A percentile compares a stretch with the other conserved stretches of the same genome.
Conservation (phyloP, 2,329 filamentous ascomycete genomes). For the Microsporum ferrugineum region DNA sequence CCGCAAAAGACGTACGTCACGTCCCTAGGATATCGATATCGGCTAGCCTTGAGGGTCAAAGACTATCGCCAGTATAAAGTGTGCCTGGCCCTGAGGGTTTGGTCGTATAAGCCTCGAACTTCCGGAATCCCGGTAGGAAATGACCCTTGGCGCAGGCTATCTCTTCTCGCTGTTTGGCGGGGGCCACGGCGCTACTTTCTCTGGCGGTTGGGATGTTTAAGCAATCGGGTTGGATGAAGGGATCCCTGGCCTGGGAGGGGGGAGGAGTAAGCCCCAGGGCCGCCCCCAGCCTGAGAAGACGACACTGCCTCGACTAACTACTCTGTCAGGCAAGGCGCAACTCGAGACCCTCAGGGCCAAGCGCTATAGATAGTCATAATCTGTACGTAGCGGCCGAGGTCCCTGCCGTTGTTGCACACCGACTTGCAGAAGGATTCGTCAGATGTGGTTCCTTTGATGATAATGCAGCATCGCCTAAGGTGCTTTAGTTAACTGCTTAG, state of each 20-base stretch:
- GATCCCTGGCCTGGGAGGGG: not conserved
- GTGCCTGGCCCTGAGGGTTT: not conserved
- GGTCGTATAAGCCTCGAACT: not conserved
- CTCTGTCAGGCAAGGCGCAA: slow-evolving; percentile 1
- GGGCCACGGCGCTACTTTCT: not conserved
- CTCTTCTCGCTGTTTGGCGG: not conserved
- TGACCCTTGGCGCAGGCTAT: not conserved
- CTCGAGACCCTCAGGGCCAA: not conserved
- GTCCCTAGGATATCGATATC: not conserved
- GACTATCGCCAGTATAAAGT: not conserved
- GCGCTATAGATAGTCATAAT: not conserved
- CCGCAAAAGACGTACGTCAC: not conserved
- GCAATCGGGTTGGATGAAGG: not conserved
- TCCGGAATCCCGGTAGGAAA: not conserved
- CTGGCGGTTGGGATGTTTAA: not conserved
- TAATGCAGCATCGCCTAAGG: not conserved
- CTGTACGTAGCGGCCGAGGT: not conserved
- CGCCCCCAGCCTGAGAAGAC: not conserved
- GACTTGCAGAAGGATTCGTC: not conserved
- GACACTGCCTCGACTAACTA: not conserved
- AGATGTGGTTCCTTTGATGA: not conserved
- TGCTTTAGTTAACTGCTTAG: not conserved
- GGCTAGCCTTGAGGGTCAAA: not conserved
- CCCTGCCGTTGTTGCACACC: not conserved
- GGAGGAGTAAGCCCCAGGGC: not conserved